Base-by-base conservation (phyloP, 495 filamentous ascomycete genomes). In the Antarctomyces pellizariae region DNA sequence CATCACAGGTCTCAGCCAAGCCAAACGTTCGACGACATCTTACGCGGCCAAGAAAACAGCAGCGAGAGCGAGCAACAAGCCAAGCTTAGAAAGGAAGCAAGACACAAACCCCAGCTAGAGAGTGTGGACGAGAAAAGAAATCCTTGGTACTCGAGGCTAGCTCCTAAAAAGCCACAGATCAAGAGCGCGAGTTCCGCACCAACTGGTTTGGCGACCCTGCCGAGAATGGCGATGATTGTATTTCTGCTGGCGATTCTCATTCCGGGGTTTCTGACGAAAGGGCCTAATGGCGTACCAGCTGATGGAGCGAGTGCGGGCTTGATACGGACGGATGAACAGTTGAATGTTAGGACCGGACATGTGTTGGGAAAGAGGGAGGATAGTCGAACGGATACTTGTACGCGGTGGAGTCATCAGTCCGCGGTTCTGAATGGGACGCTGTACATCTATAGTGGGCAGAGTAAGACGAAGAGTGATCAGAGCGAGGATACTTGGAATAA, bases 371-470 rank as follows among this genome's bases (percentile, higher is more conserved):
- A 35, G 14, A 49, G 56, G 7, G 39, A 45, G 4, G 42, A 52
- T 24, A 62, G 50, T 27, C 47, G 54, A 10, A 69, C 62, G 3
- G 41, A 64, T 35, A 46, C 67, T 13, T 79, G 74, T 44, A 63
- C 54, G 29, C 49, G 73, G 36, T 80, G 68, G 67, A 61, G 57
- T 23, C 67, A 71, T 19, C 72, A 77, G 45, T 59, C 68, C 62
- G 57, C 69, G 11, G 35, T 67, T 21, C 59, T 79, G 3, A 75
- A 76, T 27, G 74, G 73, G 15, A 78, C 68, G 0, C 42, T 78
- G 11, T 79, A 75, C 37, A 55, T 77, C n/a, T 79, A 76, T 33
- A 75, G 75, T 18, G 75, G 74, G 7, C 58, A 69, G 18, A 51
- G 57, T 2, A 70, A 49, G 12, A 56, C 44, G 3, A 38, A 49